Percentiles rank a stretch among this genome's conserved stretches.
Conservation (phyloP, 192 early-diverging fungal genomes). For the Phycomyces blakesleeanus region DNA sequence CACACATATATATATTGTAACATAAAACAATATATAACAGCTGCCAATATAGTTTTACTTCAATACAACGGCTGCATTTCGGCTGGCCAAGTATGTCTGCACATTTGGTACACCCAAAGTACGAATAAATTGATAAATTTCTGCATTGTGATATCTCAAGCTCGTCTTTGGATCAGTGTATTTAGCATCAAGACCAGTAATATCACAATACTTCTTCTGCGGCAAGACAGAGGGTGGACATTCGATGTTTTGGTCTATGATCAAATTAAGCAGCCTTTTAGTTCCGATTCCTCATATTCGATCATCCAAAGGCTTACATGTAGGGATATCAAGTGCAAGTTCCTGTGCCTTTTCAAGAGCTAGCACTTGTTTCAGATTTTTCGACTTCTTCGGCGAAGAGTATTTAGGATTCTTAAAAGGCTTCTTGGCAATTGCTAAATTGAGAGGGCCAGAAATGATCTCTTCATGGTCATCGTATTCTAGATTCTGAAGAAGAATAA, state of each 20-base stretch:
- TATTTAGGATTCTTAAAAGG: constrained; percentile 76
- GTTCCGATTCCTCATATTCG: background rate
- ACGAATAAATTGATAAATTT: constrained; percentile 75
- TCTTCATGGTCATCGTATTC: constrained; percentile 10
- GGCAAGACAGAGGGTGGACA: constrained; percentile 79
- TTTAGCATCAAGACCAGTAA: constrained; percentile 78
- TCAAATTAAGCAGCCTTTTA: background rate
- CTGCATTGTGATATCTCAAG: constrained; percentile 75
- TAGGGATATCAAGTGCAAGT: constrained; percentile 57
- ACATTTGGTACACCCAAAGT: constrained; percentile 70
- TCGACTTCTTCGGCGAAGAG: constrained; percentile 62
- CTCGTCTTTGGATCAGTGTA: constrained; percentile 89
- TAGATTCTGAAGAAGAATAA: background rate
- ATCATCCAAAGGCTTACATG: constrained; percentile 41
- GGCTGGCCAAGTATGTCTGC: constrained; percentile 73
- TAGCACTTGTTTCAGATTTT: constrained; percentile 80
- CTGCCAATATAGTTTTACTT: constrained; percentile 10
- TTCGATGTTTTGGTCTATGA: constrained; percentile 75
- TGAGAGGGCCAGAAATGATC: constrained; percentile 8
- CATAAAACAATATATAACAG: background rate
- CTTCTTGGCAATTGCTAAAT: constrained; percentile 5
- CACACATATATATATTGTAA: background rate
- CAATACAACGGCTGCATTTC: constrained; percentile 79
- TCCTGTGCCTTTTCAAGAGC: constrained; percentile 61
- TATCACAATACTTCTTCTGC: constrained; percentile 88